A percentile compares a stretch with the other conserved stretches of the same genome.
Conservation (phyloP, 2,329 filamentous ascomycete genomes). For the Tolypocladium endophyticum region DNA sequence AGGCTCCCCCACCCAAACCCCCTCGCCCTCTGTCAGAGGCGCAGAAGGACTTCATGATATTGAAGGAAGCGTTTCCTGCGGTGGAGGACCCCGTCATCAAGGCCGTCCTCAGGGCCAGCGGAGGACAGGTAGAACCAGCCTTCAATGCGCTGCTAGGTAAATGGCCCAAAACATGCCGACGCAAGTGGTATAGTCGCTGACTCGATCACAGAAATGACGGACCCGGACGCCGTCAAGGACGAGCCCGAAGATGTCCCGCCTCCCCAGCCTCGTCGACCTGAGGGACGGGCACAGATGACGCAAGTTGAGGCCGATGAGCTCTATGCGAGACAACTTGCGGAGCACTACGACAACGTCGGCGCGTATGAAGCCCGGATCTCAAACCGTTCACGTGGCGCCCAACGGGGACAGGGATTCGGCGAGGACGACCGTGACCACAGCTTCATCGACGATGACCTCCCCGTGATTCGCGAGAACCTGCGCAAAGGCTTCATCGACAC, state of each 20-base stretch:
- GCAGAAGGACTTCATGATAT: slow-evolving; percentile 75
- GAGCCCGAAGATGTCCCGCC: slow-evolving; percentile 49
- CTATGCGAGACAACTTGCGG: slow-evolving; percentile 84
- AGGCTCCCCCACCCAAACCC: slow-evolving; percentile 63
- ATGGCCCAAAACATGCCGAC: background rate
- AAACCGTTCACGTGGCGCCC: slow-evolving; percentile 29
- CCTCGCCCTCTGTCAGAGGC: slow-evolving; percentile 72
- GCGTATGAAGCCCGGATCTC: slow-evolving; percentile 47
- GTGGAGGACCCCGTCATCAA: slow-evolving; percentile 75
- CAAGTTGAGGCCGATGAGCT: slow-evolving; percentile 86
- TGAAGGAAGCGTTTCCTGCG: slow-evolving; percentile 86
- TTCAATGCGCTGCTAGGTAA: slow-evolving; percentile 87
- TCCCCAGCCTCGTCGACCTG: slow-evolving; percentile 72
- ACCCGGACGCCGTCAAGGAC: slow-evolving; percentile 55
- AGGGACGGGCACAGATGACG: slow-evolving; percentile 51
- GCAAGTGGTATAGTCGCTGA: background rate
- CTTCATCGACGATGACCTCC: slow-evolving; percentile 94
- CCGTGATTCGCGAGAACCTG: slow-evolving; percentile 84
- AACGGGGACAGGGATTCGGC: slow-evolving; percentile 23
- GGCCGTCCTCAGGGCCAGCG: slow-evolving; percentile 78
- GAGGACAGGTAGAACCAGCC: slow-evolving; percentile 79
- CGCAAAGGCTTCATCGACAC: slow-evolving; percentile 92
- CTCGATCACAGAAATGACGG: slow-evolving; percentile 56
- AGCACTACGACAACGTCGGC: slow-evolving; percentile 67
- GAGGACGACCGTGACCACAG: slow-evolving; percentile 66